Evolutionary conservation across 371 early-diverging fungal species (phyloP), one percentile per base, ranked within the genome.

Genomic region (Mucor sp.): DNA sequence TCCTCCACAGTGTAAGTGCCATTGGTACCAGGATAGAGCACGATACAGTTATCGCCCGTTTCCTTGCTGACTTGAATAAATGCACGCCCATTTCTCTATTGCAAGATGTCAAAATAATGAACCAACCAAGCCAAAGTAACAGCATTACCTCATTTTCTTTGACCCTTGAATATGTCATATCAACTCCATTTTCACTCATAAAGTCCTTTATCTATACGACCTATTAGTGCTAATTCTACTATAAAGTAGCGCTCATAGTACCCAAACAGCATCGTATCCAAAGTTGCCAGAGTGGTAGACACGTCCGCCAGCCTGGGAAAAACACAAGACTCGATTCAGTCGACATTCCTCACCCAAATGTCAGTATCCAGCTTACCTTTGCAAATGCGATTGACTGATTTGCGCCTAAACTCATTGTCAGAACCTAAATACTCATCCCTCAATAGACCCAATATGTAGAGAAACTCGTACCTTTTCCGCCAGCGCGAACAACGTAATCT

Each of bases 21-120:
- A 78, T 96, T 96, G 33, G 95, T 90, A 11, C 95, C 97, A 0
- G 93, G 89, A 60, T 85, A 88, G 30, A 97, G 80, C 5, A 97
- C 85, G 60, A 97, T 97, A 28, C 93, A 83, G 72, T 97, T 97
- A 59, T 97, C 95, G 37, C 88, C 89, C 1, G 84, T 85, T 23
- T 74, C 74, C 15, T 64, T 58, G 37, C 89, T 89, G 3, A 94
- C 88, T 78, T 97, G 96, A 62, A 96, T 96, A 19, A 96, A 85
- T 15, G 96, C 97, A 12, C 93, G 84, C 6, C 97, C 97, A 2
- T 94, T 95, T 35, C 82, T 78, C 84, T 86, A 60, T 32, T 6
- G 33, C 19, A 15, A 14, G 21, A n/a, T 41, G 27, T 23, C 33
- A 50, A 48, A 35, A 53, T 5, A 3, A 28, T 28, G 15, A 2